Conservation (phyloP, 2,329 filamentous ascomycete genomes). For the Penicillium italicum region DNA sequence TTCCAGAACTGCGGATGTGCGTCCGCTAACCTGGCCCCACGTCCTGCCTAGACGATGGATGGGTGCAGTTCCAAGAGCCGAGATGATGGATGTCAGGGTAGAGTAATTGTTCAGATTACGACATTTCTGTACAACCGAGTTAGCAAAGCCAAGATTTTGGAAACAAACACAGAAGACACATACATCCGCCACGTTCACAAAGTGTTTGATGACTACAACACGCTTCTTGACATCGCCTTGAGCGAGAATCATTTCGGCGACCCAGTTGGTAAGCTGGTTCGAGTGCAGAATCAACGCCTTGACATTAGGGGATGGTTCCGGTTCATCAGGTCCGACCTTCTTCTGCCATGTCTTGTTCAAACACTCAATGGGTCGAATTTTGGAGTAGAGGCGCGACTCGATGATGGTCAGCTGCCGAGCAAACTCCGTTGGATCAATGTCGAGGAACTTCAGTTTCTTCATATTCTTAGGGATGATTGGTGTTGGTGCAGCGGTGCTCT, state of each 20-base stretch:
- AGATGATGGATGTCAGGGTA: conserved; percentile 95
- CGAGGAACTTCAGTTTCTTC: conserved; percentile 98
- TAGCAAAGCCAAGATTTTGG: neutral
- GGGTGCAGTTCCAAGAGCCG: conserved; percentile 86
- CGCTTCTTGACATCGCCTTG: conserved; percentile 94
- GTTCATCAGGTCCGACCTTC: conserved; percentile 69
- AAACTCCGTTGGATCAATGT: conserved; percentile 94
- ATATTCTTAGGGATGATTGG: conserved; percentile 98
- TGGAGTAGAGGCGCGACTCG: conserved; percentile 88
- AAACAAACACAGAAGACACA: conserved; percentile 5
- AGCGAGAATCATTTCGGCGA: conserved; percentile 96
- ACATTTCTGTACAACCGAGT: conserved; percentile 67
- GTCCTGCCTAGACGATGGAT: conserved; percentile 91
- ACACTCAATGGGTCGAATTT: conserved; percentile 93
- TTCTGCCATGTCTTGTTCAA: conserved; percentile 99
- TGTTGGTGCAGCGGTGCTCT: conserved; percentile 75
- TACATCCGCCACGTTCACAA: conserved; percentile 93
- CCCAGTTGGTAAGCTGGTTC: conserved; percentile 99
- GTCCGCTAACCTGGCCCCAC: conserved; percentile 87
- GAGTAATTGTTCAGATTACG: conserved; percentile 93
- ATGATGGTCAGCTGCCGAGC: conserved; percentile 97
- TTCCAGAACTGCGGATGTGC: conserved; percentile 75
- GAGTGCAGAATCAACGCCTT: conserved; percentile 96
- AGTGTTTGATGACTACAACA: conserved; percentile 97
- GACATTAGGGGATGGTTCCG: conserved; percentile 84